These are phyloP conservation scores for Jamesozyma spencerorum DNA, from an alignment of 805 yeast genomes.

Conservation along the genomic window DNA sequence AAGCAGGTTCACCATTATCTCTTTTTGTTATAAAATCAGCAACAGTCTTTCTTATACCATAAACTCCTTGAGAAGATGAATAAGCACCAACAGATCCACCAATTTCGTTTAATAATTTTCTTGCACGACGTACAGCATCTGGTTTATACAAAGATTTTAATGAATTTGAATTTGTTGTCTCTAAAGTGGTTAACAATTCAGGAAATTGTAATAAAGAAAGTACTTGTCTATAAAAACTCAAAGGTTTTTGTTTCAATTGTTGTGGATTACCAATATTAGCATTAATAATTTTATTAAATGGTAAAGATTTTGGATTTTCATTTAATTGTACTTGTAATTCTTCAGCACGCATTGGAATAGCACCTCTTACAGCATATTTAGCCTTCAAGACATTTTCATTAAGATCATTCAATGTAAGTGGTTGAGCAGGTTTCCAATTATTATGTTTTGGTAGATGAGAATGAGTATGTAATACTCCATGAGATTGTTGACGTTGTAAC, in stretches of 20 bases:
- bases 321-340: slow-evolving; percentile 54
- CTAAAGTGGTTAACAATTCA: slow-evolving; percentile 37
- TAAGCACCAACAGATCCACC: slow-evolving; percentile 88
- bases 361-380: slow-evolving; percentile 93
- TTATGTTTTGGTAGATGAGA: slow-evolving; percentile 3
- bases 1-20: slow-evolving; percentile 65
- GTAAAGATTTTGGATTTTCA: slow-evolving; percentile 51
- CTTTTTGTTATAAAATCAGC: slow-evolving; percentile 72
- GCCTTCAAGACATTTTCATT: slow-evolving; percentile 74
- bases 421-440: slow-evolving; percentile 25
- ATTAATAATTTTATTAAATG: slow-evolving; percentile 68
- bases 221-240: slow-evolving; percentile 92
- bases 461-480: not conserved
- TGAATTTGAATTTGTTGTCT: slow-evolving; percentile 6
- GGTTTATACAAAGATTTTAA: slow-evolving; percentile 34
- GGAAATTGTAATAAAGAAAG: slow-evolving; percentile 83
- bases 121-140: slow-evolving; percentile 73
- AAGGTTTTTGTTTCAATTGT: slow-evolving; percentile 87
- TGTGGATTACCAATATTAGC: slow-evolving; percentile 98
- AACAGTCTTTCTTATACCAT: slow-evolving; percentile 60
- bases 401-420: slow-evolving; percentile 42
- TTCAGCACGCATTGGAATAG: slow-evolving; percentile 89
- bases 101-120: slow-evolving; percentile 44
- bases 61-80: slow-evolving; percentile 85
- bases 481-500: not conserved